These are phyloP conservation scores for Parathielavia appendiculata DNA, from an alignment of 495 filamentous ascomycete genomes.

Conservation along the genomic window DNA sequence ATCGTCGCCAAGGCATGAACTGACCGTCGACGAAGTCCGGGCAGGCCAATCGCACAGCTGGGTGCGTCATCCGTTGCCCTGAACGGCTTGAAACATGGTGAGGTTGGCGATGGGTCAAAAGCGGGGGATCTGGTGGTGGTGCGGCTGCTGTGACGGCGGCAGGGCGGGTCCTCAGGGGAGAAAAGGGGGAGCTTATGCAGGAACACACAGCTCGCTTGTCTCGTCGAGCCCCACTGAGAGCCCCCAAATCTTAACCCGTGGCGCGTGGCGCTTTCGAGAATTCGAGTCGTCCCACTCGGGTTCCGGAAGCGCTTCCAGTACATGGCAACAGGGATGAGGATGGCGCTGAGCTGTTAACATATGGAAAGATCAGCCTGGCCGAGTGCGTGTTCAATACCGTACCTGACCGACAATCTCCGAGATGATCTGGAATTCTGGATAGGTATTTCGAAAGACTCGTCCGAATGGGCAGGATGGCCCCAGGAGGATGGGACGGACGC, in stretches of 20 bases:
- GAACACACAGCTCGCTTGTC: slow-evolving; percentile 18
- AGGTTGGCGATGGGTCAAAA: slow-evolving; percentile 20
- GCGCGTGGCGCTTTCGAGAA: background rate
- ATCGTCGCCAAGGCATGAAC: slow-evolving; percentile 4
- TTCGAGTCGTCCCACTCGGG: background rate
- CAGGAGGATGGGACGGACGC: background rate
- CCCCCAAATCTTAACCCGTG: slow-evolving; percentile 14
- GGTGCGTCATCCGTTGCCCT: slow-evolving; percentile 3
- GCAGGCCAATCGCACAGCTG: background rate
- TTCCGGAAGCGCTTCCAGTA: slow-evolving; percentile 9
- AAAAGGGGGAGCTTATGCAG: slow-evolving; percentile 13
- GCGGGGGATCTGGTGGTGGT: slow-evolving; percentile 14
- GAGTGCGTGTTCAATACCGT: too few relatives aligned
- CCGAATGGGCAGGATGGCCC: background rate
- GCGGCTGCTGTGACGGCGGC: slow-evolving; percentile 3
- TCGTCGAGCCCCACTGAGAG: slow-evolving; percentile 3
- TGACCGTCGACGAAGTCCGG: background rate
- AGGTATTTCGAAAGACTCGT: background rate
- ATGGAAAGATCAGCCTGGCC: background rate
- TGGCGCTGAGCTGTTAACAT: background rate
- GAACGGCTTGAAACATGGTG: slow-evolving; percentile 20
- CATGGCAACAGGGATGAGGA: slow-evolving; percentile 5
- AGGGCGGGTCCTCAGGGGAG: slow-evolving; percentile 6
- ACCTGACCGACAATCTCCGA: background rate
- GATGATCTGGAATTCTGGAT: background rate